Base-by-base conservation (phyloP, 441 rosid genomes). In the Gossypium schwendimanii region DNA sequence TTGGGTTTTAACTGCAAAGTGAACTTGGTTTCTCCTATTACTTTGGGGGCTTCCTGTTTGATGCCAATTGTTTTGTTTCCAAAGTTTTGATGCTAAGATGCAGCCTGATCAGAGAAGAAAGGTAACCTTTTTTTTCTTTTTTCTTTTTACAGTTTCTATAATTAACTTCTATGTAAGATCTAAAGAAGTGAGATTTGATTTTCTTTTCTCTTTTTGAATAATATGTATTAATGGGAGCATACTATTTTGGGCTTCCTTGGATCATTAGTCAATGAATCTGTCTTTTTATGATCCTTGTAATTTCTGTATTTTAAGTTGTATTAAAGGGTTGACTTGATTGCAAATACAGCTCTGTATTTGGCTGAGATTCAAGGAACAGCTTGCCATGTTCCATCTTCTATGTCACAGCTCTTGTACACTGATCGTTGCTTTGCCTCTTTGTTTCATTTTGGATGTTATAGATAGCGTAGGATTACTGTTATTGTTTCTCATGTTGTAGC, bases 41-140 rank as follows among this genome's bases (percentile, higher is more conserved):
- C 17, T 47, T 49, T 6, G 12, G 63, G 33, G 24, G 20, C 39
- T 49, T 18, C 20, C 36, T 63, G 75, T 57, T 70, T 24, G 36
- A 60, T 63, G 67, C 70, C 72, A 58, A 28, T 78, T 79, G 53
- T 50, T 83, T 54, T 67, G 58, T 59, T 75, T 63, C 78, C 62
- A 70, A 80, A 31, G 45, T 77, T 77, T 86, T 91, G 26, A 86
- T 83, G 84, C 80, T 78, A 82, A 83, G 87, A 93, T 93, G 98
- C 96, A 91, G 86, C 77, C 86, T 81, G 96, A 91, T 87, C 92
- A 93, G 71, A 77, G 99, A 70, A 89, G 87, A 82, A 94, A 91
- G 99, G 99, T 89, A 67, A 11, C 2, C 20, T 71, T 49, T 55
- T 33, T 31, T 33, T n/a, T 9, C 0, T 33, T 55, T 31, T 55